A percentile compares a stretch with the other conserved stretches of the same genome.
Conservation (phyloP, 208 protist genomes). For the Trichomonas vaginalis region DNA sequence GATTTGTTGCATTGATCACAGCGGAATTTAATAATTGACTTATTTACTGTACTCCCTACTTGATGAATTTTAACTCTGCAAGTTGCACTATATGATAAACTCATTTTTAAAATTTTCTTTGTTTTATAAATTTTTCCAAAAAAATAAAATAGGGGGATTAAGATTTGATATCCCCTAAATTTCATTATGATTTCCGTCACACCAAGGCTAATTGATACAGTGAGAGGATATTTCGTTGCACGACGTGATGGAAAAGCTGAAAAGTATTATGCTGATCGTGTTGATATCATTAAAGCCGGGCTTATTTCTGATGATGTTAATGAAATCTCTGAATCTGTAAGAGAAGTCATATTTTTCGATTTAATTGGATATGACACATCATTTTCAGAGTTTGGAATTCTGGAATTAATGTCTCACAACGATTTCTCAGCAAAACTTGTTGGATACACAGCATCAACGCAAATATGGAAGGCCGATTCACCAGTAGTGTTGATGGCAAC, state of each 20-base stretch:
- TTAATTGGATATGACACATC: neutral
- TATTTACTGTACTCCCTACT: too few relatives aligned
- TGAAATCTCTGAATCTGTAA: neutral
- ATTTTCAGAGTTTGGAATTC: neutral
- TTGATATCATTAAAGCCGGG: neutral
- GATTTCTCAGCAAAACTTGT: neutral
- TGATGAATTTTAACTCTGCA: too few relatives aligned
- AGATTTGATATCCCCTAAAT: too few relatives aligned
- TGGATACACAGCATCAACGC: neutral
- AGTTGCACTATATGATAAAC: too few relatives aligned
- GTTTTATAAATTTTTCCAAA: too few relatives aligned
- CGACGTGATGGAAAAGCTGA: neutral
- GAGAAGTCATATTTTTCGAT: neutral
- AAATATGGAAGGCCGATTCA: neutral
- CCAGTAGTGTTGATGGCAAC: neutral
- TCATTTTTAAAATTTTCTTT: too few relatives aligned
- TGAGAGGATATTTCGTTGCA: neutral
- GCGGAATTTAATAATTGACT: too few relatives aligned
- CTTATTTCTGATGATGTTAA: neutral
- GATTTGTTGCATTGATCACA: too few relatives aligned
- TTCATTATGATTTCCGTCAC: neutral
- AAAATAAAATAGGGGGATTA: too few relatives aligned
- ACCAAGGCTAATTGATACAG: neutral
- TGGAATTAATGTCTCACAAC: neutral
- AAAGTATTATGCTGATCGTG: neutral